Evolutionary conservation across 1,284 basidiomycete species (phyloP), one percentile per base, ranked within the genome.

Genomic region (Cutaneotrichosporon sp.): DNA sequence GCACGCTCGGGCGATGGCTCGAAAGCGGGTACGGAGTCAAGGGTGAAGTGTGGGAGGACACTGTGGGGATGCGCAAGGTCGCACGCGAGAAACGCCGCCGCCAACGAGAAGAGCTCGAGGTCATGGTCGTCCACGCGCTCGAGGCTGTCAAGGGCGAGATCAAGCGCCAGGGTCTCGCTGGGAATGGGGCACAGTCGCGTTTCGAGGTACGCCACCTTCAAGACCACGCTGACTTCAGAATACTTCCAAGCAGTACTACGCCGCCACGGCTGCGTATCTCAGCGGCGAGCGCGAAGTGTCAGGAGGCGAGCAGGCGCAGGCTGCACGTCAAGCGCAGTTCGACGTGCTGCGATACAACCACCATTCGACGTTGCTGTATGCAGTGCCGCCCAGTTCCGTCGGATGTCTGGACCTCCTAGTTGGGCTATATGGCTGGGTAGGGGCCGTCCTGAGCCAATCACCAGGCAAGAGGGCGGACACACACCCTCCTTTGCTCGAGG

Each of bases 331-430:
- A 32, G 76, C 80, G 4, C 74, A 78, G 63, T 80, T 76, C 67
- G 77, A 80, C 52, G 65, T 80, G 8, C 66, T 71, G 7, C 61
- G 76, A 36, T 80, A 78, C 62, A 74, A 72, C 30, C 73, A 78
- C 61, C 79, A 81, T 60, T 80, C 79, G 26, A 75, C 75, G 2
- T 60, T 80, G 34, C 72, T 81, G 3, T 78, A 77, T 64, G 73
- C 78, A 7, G 73, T 78, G 5, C 79, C 80, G 11, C 80, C 80
- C 1, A 76, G 72, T 55, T 79, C 76, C 6, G 66, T 77, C n/a
- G 66, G 70, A 9, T 78, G 76, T 50, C 58, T 81, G 14, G 78
- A 81, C 60, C 68, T 78, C 14, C 71, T 77, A 1, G 75, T 77
- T 9, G 74, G 76, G 13, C 62, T 81, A 22, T 78, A 80, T 57